Evolutionary conservation across 768 basidiomycete species (phyloP).

Genomic region (Thelephora aurantiotincta): DNA sequence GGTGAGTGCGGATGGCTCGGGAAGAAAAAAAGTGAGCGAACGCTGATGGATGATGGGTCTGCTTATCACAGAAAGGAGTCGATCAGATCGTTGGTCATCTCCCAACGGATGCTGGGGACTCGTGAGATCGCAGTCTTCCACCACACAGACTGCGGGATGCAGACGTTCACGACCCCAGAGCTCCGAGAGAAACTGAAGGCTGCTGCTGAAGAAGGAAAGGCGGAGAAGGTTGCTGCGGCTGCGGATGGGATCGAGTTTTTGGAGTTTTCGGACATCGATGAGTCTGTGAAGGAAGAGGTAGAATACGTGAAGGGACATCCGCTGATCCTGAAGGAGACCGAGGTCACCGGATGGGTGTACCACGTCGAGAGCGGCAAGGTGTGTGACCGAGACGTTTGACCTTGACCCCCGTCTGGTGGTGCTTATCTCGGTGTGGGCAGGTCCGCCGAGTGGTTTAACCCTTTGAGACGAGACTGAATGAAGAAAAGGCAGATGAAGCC

Average conservation of each 20-base stretch:
- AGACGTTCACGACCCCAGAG: constrained; percentile 38
- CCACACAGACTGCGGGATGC: constrained; percentile 66
- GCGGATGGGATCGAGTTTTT: constrained; percentile 40
- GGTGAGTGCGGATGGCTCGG: constrained; percentile 23
- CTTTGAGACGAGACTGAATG: no score
- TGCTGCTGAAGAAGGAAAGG: constrained; percentile 20
- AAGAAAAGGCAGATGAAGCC: no score
- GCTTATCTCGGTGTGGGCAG: no score
- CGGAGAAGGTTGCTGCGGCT: constrained; percentile 11
- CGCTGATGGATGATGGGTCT: no score
- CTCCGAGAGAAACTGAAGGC: constrained; percentile 37
- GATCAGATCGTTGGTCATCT: constrained; percentile 51
- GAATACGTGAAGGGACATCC: constrained; percentile 40
- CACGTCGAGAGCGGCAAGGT: constrained; percentile 52
- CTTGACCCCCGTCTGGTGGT: no score
- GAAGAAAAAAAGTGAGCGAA: no score
- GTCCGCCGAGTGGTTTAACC: no score
- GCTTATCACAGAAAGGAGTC: constrained; percentile 52
- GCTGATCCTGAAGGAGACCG: constrained; percentile 36
- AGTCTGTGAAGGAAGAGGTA: constrained; percentile 44
- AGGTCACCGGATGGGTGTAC: constrained; percentile 54
- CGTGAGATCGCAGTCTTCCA: constrained; percentile 54
- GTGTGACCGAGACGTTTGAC: constrained; percentile 3
- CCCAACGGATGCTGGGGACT: constrained; percentile 60
- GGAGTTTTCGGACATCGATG: constrained; percentile 36